Percentiles rank a stretch among this genome's conserved stretches.
phyloP scores from a whole-genome alignment of 768 basidiomycete genomes.

The Antrodiella citrinella region DNA sequence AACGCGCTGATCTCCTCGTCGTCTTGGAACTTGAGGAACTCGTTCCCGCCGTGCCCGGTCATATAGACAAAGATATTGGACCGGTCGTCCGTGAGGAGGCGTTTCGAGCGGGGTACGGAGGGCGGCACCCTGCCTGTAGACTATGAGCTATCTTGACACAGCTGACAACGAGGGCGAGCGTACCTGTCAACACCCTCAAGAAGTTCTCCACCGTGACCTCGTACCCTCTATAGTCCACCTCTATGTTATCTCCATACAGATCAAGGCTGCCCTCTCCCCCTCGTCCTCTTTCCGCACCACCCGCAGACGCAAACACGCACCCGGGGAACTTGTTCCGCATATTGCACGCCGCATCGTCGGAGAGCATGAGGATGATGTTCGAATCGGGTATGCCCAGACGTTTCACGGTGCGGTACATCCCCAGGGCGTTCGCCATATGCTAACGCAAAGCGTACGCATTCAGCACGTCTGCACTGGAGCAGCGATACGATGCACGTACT shows the following conservation, averaged over 20 bases:
- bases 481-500: conserved; percentile 36
- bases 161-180: conserved; percentile 14
- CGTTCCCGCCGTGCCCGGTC: conserved; percentile 97
- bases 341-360: conserved; percentile 95
- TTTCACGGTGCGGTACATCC: conserved; percentile 99
- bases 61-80: conserved; percentile 96
- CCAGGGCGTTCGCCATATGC: conserved; percentile 98
- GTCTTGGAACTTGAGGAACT: conserved; percentile 98
- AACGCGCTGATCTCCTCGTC: conserved; percentile 96
- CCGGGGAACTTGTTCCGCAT: conserved; percentile 86
- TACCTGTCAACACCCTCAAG: conserved; percentile 85
- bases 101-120: conserved; percentile 85
- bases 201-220: conserved; percentile 98
- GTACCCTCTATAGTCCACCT: conserved; percentile 97
- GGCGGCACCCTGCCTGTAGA: conserved; percentile 72
- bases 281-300: conserved; percentile 35
- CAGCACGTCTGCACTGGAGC: not conserved
- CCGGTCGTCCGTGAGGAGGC: conserved; percentile 80
- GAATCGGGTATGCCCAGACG: conserved; percentile 97
- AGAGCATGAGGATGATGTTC: conserved; percentile 98
- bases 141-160: not conserved
- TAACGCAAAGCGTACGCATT: conserved; percentile 22
- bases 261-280: conserved; percentile 43
- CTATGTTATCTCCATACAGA: conserved; percentile 92
- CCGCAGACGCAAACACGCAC: conserved; percentile 85